Evolutionary conservation across 306 rosid species (phyloP), one percentile per base, ranked within the genome.

Genomic region (Rubus idaeus): DNA sequence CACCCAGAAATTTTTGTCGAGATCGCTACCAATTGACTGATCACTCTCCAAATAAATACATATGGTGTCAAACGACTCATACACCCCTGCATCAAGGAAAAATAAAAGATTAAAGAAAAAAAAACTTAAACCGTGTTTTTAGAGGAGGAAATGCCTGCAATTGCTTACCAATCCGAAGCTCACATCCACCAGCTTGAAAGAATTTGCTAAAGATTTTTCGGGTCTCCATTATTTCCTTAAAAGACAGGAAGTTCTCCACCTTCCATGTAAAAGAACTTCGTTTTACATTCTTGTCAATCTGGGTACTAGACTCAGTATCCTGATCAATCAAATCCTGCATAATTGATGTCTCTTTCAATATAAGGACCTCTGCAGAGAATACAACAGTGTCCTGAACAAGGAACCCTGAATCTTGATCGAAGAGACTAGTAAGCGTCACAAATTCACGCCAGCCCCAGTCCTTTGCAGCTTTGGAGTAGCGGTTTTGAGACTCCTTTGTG

Each of bases 391-490:
- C 99, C 84, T 86, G 97, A 83, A 88, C 88, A 81, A 96, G 99
- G 88, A 96, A 96, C 68, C 99, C 99, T 13, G 98, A 92, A 85
- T 96, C 99, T 85, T 96, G 99, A 96, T 96, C 99, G 57, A 96
- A 96, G 74, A 96, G 90, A 87, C 99, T 93, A 35, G 99, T 96
- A 73, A 96, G 99, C 1, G 99, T 96, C 87, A 96, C 99, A 85
- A 96, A 96, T 87, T 96, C 99, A 83, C 99, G 96, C 99, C 99
- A 96, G 16, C 99, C 99, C 99, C 99, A 96, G 84, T 96, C 99
- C 87, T 96, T 96, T 77, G 98, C 99, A 75, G 98, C 98, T 90
- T 96, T 96, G 77, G 99, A 92, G 88, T 96, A 96, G 78, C 99
- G 99, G 75, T 96, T 96, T 75, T 96, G 99, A 83, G 99, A 96